phyloP scores from a whole-genome alignment of 1,139 yeast species.

The Saccharomyces hybrid region DNA sequence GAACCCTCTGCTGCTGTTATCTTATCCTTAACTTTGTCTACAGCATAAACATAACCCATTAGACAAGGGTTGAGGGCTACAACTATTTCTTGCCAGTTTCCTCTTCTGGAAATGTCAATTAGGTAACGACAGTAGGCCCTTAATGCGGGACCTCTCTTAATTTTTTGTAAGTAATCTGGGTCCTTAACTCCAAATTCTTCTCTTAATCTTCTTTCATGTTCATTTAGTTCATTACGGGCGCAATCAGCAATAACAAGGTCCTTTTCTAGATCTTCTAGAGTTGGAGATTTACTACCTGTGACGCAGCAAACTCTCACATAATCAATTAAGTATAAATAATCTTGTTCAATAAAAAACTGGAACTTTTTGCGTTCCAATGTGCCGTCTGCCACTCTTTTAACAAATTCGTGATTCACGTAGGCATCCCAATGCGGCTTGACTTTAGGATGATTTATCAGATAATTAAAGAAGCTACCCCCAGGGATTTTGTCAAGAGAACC shows the following conservation, averaged over 20 bases:
- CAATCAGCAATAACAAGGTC: slow-evolving; percentile 46
- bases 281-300: slow-evolving; percentile 58
- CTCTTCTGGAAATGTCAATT: slow-evolving; percentile 41
- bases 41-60: slow-evolving; percentile 57
- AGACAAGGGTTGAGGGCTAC: slow-evolving; percentile 71
- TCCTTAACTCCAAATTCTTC: slow-evolving; percentile 38
- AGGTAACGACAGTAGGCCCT: slow-evolving; percentile 54
- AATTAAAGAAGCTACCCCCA: slow-evolving; percentile 41
- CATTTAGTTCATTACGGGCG: slow-evolving; percentile 48
- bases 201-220: slow-evolving; percentile 47
- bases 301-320: slow-evolving; percentile 63
- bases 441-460: slow-evolving; percentile 48
- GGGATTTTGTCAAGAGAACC: slow-evolving; percentile 12
- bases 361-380: slow-evolving; percentile 45
- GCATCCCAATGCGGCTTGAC: slow-evolving; percentile 48
- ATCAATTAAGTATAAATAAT: slow-evolving; percentile 58
- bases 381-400: slow-evolving; percentile 45
- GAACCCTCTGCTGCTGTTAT: slow-evolving; percentile 25
- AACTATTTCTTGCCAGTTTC: slow-evolving; percentile 59
- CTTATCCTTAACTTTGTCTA: slow-evolving; percentile 14
- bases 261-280: slow-evolving; percentile 42
- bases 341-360: slow-evolving; percentile 58
- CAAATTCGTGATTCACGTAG: slow-evolving; percentile 58
- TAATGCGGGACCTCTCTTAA: slow-evolving; percentile 51
- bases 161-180: slow-evolving; percentile 34